Evolutionary conservation across 305 asterid species (phyloP).

Genomic region (Fraxinus albicans): DNA sequence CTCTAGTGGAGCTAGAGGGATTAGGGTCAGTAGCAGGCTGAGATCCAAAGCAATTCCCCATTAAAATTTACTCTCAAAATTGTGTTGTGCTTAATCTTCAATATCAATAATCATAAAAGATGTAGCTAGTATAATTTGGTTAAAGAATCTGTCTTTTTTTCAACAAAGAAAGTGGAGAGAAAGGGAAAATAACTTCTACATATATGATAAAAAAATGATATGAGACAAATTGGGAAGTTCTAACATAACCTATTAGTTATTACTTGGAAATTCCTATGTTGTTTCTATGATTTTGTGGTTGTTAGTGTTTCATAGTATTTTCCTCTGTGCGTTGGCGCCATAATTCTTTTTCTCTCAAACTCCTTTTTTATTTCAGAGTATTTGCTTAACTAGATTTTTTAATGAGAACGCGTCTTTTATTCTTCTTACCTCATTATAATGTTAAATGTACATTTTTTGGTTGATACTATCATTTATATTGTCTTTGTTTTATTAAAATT

Average conservation of each 20-base stretch:
- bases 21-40: conserved; percentile 33
- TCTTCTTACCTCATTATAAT: neutral
- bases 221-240: neutral
- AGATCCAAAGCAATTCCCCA: conserved; percentile 72
- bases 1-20: conserved; percentile 34
- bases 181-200: neutral
- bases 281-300: neutral
- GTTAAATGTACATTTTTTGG: no score
- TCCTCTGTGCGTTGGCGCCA: neutral
- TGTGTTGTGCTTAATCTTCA: neutral
- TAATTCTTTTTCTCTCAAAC: no score
- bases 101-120: neutral
- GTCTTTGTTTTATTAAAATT: no score
- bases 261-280: neutral
- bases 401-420: neutral
- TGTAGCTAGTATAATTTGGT: neutral
- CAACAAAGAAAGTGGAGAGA: neutral
- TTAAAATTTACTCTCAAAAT: conserved; percentile 12
- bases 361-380: no score
- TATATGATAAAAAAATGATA: neutral
- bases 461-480: no score
- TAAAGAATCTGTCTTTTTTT: neutral
- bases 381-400: no score
- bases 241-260: neutral
- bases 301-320: neutral